Conservation (phyloP, 2,329 filamentous ascomycete species). For the Pseudogymnoascus sp. region DNA sequence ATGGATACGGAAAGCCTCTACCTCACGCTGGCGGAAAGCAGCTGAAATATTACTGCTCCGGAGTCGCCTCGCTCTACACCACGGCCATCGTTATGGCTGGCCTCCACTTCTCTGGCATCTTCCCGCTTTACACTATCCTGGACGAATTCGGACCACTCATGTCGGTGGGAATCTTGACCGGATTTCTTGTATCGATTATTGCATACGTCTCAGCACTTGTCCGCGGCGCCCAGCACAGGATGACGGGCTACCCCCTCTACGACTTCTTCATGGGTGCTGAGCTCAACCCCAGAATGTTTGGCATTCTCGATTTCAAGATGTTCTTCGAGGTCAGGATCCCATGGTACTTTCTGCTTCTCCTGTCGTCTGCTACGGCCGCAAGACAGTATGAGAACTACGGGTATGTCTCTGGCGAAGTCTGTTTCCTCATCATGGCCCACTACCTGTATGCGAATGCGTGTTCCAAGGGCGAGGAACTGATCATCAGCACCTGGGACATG, state of each 20-base stretch:
- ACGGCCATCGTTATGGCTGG: conserved; percentile 64
- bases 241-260: conserved; percentile 76
- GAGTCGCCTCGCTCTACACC: conserved; percentile 76
- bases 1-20: conserved; percentile 80
- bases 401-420: conserved; percentile 77
- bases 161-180: conserved; percentile 86
- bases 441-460: conserved; percentile 90
- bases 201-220: conserved; percentile 79
- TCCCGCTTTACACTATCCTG: conserved; percentile 83
- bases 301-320: conserved; percentile 85
- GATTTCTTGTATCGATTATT: conserved; percentile 72
- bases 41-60: conserved; percentile 91
- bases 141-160: conserved; percentile 93
- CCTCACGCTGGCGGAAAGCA: conserved; percentile 76
- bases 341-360: conserved; percentile 82
- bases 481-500: conserved; percentile 89
- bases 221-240: conserved; percentile 80
- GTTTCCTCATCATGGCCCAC: conserved; percentile 80
- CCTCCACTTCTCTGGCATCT: conserved; percentile 76
- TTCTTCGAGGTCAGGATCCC: conserved; percentile 90
- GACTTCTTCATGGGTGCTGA: conserved; percentile 91
- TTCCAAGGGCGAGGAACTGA: conserved; percentile 85
- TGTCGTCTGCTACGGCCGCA: conserved; percentile 67
- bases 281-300: conserved; percentile 78
- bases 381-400: conserved; percentile 80